Conservation (phyloP, 2,329 filamentous ascomycete genomes). For the Paraphoma sp. region DNA sequence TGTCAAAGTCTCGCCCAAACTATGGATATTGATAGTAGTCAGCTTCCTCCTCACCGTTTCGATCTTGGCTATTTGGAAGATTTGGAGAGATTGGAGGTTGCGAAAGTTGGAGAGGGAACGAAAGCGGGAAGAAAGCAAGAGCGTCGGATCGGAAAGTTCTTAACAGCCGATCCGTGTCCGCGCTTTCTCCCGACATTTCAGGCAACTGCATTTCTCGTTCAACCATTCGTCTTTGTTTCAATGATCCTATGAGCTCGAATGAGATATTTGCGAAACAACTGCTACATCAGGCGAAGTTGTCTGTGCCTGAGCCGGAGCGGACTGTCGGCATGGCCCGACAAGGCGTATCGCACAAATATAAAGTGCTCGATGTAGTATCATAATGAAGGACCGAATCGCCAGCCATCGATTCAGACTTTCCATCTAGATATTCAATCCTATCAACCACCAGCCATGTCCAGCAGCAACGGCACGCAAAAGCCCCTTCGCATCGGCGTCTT, state of each 20-base stretch:
- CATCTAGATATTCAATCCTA: background rate
- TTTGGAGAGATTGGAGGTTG: slow-evolving; percentile 15
- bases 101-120: background rate
- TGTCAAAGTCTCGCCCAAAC: slow-evolving; percentile 12
- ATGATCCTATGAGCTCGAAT: background rate
- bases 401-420: no score
- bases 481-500: slow-evolving; percentile 51
- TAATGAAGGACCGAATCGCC: no score
- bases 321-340: background rate
- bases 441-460: background rate
- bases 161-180: slow-evolving; percentile 7
- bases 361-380: no score
- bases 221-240: slow-evolving; percentile 1
- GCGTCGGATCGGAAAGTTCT: background rate
- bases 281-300: background rate
- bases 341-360: no score
- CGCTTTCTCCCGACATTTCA: slow-evolving; percentile 1
- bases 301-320: background rate
- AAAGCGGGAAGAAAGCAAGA: background rate
- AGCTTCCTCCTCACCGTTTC: slow-evolving; percentile 19
- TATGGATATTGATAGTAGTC: slow-evolving; percentile 23
- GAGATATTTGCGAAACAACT: background rate
- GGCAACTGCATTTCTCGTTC: slow-evolving; percentile 6
- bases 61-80: slow-evolving; percentile 20
- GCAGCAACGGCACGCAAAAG: slow-evolving; percentile 5